Base-by-base conservation (phyloP, 1,284 basidiomycete species). In the Sporisorium iseilematis-ciliati region DNA sequence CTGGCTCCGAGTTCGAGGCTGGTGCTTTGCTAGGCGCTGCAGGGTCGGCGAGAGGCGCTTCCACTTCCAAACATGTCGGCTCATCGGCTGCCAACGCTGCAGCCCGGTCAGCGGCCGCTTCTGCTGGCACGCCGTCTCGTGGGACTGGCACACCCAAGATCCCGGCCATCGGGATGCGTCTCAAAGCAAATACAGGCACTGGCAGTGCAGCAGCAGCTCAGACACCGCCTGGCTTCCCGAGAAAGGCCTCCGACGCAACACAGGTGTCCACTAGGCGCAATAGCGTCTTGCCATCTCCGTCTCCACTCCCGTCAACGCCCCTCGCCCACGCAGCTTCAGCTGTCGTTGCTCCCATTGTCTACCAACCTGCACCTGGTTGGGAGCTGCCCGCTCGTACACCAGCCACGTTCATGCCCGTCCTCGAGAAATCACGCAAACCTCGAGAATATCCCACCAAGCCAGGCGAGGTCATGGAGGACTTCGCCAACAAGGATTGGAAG, bases 401-500 rank as follows among this genome's bases (percentile, higher is more conserved):
- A 16, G 58, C 67, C n/a, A 61, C 72, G 18, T 69, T 81, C 42
- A 57, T 83, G 61, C 82, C 82, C 18, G 66, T 26, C 21, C 45
- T 73, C 18, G 69, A 77, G 51, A 64, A 61, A 21, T 67, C 72
- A 20, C 68, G 71, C 20, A 54, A 57, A 7, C 77, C 79, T 12
- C 50, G 69, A 45, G 67, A 66, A 3, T 82, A 82, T 40, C 79
- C 82, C 2, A 82, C 75, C 31, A 74, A 78, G 43, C 82, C 82
- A 7, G 57, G 65, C n/a, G 73, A 84, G 46, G 82, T 84, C 48
- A 66, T 75, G 45, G 81, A 81, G 25, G 68, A 84, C 54, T 84
- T 83, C 54, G 74, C 82, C 38, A 49, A 75, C 54, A 73, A 75
- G 53, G 82, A 84, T 50, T 83, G 82, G 81, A 77, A 75, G 51